Conservation (phyloP, 805 yeast genomes). For the Isabelozyma pseudorhagii region DNA sequence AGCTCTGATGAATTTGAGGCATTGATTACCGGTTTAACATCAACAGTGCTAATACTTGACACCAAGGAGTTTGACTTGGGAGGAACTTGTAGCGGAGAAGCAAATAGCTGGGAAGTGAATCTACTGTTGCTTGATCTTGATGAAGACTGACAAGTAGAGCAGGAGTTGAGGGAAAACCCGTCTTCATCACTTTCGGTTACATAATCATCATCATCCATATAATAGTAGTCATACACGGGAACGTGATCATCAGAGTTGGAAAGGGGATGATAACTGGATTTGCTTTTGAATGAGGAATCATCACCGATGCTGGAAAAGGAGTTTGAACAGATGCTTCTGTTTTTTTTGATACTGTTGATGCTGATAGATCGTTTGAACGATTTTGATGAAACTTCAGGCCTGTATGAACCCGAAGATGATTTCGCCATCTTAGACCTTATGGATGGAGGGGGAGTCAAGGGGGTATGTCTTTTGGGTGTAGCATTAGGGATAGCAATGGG, state of each 20-base stretch:
- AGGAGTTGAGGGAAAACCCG: conserved; percentile 4
- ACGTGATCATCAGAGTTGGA: neutral
- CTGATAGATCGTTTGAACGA: conserved; percentile 3
- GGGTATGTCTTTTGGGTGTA: neutral
- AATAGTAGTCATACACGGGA: neutral
- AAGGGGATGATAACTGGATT: conserved; percentile 1
- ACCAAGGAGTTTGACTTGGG: conserved; percentile 5
- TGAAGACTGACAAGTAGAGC: neutral
- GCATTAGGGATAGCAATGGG: neutral
- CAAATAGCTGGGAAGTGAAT: neutral
- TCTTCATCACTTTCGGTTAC: neutral
- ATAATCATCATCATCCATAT: neutral
- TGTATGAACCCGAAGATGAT: neutral
- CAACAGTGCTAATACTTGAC: neutral
- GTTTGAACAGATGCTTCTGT: neutral
- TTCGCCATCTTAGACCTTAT: neutral
- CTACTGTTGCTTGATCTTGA: neutral
- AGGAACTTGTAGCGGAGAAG: conserved; percentile 1
- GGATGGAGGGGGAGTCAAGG: neutral
- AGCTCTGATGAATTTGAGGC: neutral
- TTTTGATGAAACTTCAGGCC: neutral
- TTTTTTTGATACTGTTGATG: conserved; percentile 5
- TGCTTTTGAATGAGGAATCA: neutral
- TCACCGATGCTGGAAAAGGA: neutral
- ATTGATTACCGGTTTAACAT: neutral